Base-by-base conservation (phyloP, 2,329 filamentous ascomycete species). In the Davidsoniella neocaledoniae region DNA sequence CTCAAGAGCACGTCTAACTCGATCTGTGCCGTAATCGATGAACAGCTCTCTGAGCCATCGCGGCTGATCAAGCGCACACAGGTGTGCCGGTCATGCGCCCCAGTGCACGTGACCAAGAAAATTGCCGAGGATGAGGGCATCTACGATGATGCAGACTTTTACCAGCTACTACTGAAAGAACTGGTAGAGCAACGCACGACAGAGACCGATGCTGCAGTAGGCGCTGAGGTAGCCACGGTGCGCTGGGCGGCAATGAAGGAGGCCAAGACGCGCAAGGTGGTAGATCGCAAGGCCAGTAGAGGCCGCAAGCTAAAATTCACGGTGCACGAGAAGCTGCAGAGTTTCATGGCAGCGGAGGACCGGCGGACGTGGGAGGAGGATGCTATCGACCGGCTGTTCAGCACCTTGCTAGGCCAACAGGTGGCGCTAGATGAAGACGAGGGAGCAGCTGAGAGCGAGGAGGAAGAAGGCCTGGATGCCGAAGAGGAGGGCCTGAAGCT, bases 261-360 rank as follows among this genome's bases (percentile, higher is more conserved):
- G 60, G 81, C 79, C 50, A 94, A 90, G 70, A 74, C 82, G 52
- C 83, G 83, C 65, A 83, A 85, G 61, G 76, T 81, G 26, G 84
- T 96, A 4, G 91, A 98, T 63, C 88, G 88, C 17, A 91, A 88
- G 62, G 91, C 91, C 0, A 94, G 86, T 62, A 96, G 96, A 66
- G 91, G 91, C 5, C 73, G 91, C 46, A 95, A 95, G 68, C 76
- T 98, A 73, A 75, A 86, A 38, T 98, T 90, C 65, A 91, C 85
- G 14, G 86, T 95, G 43, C 88, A 96, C 61, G 90, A 96, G 68
- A 96, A 96, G 69, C 65, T 98, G 60, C 86, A 94, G 67, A 95
- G 95, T 64, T 96, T 96, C 61, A 95, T 95, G 87, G 88, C 88
- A 9, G 81, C 87, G 0, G 86, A 95, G 62, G 84, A 94, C 61